Conservation (phyloP, 805 yeast species). For the Sporopachydermia lactativora region DNA sequence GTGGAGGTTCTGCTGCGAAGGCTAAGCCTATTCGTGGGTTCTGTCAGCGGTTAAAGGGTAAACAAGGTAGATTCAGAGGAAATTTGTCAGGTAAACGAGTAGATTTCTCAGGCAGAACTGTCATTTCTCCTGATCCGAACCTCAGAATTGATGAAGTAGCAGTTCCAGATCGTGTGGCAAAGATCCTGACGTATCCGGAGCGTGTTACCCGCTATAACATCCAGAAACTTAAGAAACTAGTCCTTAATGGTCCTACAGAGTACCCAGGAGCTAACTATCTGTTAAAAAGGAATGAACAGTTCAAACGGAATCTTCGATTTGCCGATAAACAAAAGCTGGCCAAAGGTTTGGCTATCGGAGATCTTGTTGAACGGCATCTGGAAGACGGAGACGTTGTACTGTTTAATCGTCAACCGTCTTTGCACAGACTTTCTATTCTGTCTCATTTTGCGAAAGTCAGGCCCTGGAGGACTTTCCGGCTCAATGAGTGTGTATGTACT, state of each 20-base stretch:
- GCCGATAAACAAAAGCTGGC: conserved; percentile 79
- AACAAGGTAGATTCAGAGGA: conserved; percentile 98
- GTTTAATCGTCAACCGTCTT: conserved; percentile 95
- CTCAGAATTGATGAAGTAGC: conserved; percentile 93
- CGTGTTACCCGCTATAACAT: conserved; percentile 80
- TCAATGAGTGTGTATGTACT: conserved; percentile 97
- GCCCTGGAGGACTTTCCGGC: conserved; percentile 96
- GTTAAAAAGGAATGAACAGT: conserved; percentile 66
- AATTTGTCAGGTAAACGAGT: conserved; percentile 97
- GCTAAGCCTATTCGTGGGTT: conserved; percentile 84
- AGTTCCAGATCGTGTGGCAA: conserved; percentile 94
- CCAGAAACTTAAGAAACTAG: conserved; percentile 57
- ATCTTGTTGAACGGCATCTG: conserved; percentile 88
- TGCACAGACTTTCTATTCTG: conserved; percentile 85
- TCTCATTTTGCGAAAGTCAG: conserved; percentile 92
- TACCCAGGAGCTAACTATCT: conserved; percentile 97
- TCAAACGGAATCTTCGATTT: conserved; percentile 76
- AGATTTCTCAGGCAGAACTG: conserved; percentile 96
- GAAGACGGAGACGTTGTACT: conserved; percentile 95
- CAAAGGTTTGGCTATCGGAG: conserved; percentile 67
- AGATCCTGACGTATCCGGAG: conserved; percentile 92
- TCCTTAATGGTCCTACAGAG: conserved; percentile 70
- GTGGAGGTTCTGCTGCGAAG: conserved; percentile 39
- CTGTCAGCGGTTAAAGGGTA: conserved; percentile 95
- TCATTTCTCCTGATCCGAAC: conserved; percentile 97